phyloP scores from a whole-genome alignment of 192 early-diverging fungal genomes.

The Lobosporangium transversale region DNA sequence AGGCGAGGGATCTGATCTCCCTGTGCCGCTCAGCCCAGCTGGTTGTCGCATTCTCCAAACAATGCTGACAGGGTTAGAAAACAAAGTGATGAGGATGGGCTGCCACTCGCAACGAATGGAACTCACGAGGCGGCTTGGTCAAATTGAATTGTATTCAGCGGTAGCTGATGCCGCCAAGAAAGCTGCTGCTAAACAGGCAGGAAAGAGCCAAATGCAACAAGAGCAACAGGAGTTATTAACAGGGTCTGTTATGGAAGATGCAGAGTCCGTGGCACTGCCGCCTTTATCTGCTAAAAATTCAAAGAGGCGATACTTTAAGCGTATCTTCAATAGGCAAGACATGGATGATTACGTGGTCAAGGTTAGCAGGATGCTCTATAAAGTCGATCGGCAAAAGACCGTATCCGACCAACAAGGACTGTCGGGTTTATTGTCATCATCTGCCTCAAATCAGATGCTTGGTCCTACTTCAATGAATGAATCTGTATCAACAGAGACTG shows the following conservation, averaged over 20 bases:
- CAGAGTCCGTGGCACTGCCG: no score
- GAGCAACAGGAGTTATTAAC: no score
- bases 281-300: no score
- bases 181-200: background rate
- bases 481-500: no score
- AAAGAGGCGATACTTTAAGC: no score
- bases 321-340: background rate
- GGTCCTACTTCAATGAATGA: no score
- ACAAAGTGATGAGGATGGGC: slow-evolving; percentile 33
- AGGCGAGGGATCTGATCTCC: background rate
- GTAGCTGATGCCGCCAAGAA: background rate
- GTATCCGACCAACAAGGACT: background rate
- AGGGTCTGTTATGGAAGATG: no score
- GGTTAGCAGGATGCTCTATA: no score
- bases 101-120: slow-evolving; percentile 26
- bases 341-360: background rate
- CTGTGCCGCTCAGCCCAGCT: background rate
- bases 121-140: background rate
- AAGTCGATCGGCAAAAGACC: background rate
- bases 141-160: background rate
- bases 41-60: slow-evolving; percentile 24
- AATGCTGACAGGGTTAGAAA: slow-evolving; percentile 18
- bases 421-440: no score
- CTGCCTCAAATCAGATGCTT: no score
- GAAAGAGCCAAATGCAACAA: background rate